Evolutionary conservation across 805 yeast species (phyloP).

Genomic region (Hemisphaericaspora nanyangensis): DNA sequence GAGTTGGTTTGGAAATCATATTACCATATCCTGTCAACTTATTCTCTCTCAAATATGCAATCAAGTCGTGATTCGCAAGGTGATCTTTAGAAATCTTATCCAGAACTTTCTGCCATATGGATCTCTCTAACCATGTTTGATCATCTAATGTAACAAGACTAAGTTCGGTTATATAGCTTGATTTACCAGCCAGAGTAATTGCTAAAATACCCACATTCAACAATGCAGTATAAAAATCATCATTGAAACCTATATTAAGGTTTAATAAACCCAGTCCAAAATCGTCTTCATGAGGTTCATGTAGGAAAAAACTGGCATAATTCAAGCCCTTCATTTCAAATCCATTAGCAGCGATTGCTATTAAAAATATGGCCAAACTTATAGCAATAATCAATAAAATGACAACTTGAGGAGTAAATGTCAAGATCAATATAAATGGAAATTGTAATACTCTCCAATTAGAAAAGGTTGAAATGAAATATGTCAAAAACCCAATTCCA

Average conservation of each 20-base stretch:
- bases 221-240: constrained; percentile 65
- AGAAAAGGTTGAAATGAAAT: constrained; percentile 32
- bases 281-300: constrained; percentile 16
- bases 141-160: constrained; percentile 45
- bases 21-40: constrained; percentile 24
- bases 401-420: constrained; percentile 65
- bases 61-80: constrained; percentile 1
- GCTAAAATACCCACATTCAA: constrained; percentile 59
- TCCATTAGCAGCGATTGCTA: constrained; percentile 61
- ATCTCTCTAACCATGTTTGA: constrained; percentile 53
- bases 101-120: constrained; percentile 17
- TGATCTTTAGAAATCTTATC: not conserved
- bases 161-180: constrained; percentile 61
- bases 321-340: constrained; percentile 30
- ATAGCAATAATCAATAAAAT: constrained; percentile 46
- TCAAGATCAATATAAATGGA: constrained; percentile 54
- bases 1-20: constrained; percentile 25
- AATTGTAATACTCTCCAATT: constrained; percentile 42
- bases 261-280: constrained; percentile 14
- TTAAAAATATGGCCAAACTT: constrained; percentile 49
- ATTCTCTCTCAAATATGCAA: constrained; percentile 7
- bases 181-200: constrained; percentile 62
- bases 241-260: constrained; percentile 42
- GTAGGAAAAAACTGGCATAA: constrained; percentile 29
- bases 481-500: constrained; percentile 50